phyloP scores from a whole-genome alignment of 805 yeast genomes.

The Nakazawaea ernobii region DNA sequence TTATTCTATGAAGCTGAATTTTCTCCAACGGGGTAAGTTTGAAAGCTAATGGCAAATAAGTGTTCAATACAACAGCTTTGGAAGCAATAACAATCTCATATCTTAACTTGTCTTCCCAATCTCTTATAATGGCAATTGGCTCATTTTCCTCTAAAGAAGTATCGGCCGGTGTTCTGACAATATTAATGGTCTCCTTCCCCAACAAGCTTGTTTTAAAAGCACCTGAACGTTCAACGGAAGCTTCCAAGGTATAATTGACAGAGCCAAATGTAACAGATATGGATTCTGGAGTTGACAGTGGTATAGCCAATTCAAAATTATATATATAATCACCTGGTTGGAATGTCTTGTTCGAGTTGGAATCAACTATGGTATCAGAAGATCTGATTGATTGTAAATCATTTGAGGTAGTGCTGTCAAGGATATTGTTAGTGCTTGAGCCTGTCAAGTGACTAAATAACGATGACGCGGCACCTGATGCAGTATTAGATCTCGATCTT shows the following conservation, averaged over 20 bases:
- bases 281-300: slow-evolving; percentile 77
- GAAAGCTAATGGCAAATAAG: slow-evolving; percentile 79
- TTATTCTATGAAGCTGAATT: slow-evolving; percentile 76
- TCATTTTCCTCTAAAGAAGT: slow-evolving; percentile 83
- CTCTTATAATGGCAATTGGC: slow-evolving; percentile 84
- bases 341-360: slow-evolving; percentile 33
- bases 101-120: slow-evolving; percentile 89
- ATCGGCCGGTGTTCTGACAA: slow-evolving; percentile 75
- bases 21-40: slow-evolving; percentile 83
- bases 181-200: slow-evolving; percentile 56
- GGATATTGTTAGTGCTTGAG: neutral
- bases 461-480: slow-evolving; percentile 8
- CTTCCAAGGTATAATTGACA: slow-evolving; percentile 66
- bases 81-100: slow-evolving; percentile 91
- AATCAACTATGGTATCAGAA: slow-evolving; percentile 15
- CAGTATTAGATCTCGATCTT: slow-evolving; percentile 4
- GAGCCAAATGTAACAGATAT: slow-evolving; percentile 75
- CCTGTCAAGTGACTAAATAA: slow-evolving; percentile 9
- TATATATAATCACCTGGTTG: slow-evolving; percentile 89
- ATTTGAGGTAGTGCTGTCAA: slow-evolving; percentile 8
- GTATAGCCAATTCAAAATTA: slow-evolving; percentile 85
- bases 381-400: slow-evolving; percentile 20
- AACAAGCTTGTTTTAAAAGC: slow-evolving; percentile 74
- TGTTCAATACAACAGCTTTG: slow-evolving; percentile 79
- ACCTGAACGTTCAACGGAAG: slow-evolving; percentile 69